Conservation (phyloP, 2,329 filamentous ascomycete species). For the Colletotrichum tropicicola region DNA sequence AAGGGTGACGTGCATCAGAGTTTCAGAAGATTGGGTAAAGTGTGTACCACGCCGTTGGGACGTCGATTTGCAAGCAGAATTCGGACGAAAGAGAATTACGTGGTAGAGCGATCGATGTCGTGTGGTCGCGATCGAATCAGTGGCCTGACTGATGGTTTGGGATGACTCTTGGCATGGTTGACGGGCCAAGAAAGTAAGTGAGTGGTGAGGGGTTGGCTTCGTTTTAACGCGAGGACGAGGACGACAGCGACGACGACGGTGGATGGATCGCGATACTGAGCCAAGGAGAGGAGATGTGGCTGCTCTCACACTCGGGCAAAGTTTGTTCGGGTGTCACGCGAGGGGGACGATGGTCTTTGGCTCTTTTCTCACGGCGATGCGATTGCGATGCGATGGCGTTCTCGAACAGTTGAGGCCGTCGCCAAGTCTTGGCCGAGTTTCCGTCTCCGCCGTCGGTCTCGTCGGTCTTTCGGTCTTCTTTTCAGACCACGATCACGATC, state of each 20-base stretch:
- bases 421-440: conserved; percentile 9
- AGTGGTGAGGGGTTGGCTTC: not conserved
- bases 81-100: not conserved
- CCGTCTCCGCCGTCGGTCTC: not conserved
- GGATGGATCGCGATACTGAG: not conserved
- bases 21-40: conserved; percentile 3
- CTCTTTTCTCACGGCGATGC: not conserved
- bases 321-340: not conserved
- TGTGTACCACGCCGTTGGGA: conserved; percentile 6
- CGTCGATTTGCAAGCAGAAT: not conserved
- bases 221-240: not conserved
- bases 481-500: not conserved
- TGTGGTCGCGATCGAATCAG: not conserved
- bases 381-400: too few species aligned
- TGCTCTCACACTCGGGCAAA: not conserved
- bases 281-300: conserved; percentile 16
- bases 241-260: not conserved
- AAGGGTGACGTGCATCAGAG: conserved; percentile 2
- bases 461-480: not conserved
- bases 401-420: not conserved
- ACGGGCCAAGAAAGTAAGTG: not conserved
- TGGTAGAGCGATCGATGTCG: not conserved
- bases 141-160: not conserved
- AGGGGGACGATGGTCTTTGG: too few species aligned
- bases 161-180: not conserved